Evolutionary conservation across 2,329 filamentous ascomycete genomes (phyloP), one percentile per base, ranked within the genome.

Genomic region (Venturia oleaginea): DNA sequence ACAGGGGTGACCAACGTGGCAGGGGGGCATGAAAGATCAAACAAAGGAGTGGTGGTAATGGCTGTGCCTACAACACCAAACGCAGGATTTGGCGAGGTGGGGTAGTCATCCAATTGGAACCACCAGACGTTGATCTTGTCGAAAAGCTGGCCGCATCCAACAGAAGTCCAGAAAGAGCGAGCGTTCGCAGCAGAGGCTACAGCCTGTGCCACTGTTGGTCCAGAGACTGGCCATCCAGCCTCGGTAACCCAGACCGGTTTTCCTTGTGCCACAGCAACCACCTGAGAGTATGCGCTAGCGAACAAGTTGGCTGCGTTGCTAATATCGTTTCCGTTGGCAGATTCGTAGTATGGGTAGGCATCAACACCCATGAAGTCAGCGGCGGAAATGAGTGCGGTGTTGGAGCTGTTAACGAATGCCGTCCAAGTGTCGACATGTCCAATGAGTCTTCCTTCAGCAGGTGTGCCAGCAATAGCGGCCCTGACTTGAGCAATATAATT

Each of bases 341-440:
- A 82, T 79, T 96, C 85, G 79, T 87, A 96, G 82, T 92, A 96
- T 24, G 90, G 83, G 75, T 94, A 95, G 22, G 87, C 88, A 73
- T 96, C 91, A 74, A 93, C 85, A 68, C 92, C 92, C 66, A 96
- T 76, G 82, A 86, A 96, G 79, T 96, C 91, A 67, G 82, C 78
- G 48, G 83, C 84, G 11, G 86, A 80, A 66, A 91, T 85, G 66
- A 95, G 85, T 51, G 81, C 84, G 60, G 77, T 76, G 82, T 93
- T 95, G 71, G 86, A 65, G 22, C 59, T 7, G 30, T 65, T 55
- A 1, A 55, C 62, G 59, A 73, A 77, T 1, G 73, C 74, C 19
- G 87, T 91, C 91, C 91, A 96, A 62, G 92, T 95, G 73, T 96
- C 92, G 73, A 96, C 91, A 76, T 96, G 92, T 62, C 91, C 91